Evolutionary conservation across 768 basidiomycete species (phyloP).

Genomic region (Mycena rosella): DNA sequence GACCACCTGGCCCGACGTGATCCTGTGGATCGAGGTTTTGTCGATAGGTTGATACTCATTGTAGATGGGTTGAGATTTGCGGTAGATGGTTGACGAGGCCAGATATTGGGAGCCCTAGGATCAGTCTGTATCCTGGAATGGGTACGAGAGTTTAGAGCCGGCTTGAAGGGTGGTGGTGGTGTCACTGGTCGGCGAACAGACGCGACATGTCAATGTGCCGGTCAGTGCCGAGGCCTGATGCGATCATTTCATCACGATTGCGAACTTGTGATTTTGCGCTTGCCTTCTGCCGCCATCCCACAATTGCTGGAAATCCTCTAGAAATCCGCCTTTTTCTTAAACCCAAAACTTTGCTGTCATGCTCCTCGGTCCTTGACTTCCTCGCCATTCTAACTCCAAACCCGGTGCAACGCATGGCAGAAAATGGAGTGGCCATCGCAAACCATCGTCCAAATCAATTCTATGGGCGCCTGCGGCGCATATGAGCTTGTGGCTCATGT

Average conservation of each 20-base stretch:
- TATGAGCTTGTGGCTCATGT: constrained; percentile 21
- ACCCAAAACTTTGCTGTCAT: constrained; percentile 10
- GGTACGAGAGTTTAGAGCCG: not conserved
- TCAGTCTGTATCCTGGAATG: not conserved
- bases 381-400: not conserved
- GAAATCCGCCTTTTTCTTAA: constrained; percentile 11
- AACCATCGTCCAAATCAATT: not conserved
- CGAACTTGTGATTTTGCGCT: too few species aligned
- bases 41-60: constrained; percentile 74
- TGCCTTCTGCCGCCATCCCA: too few species aligned
- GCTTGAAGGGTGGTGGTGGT: too few species aligned
- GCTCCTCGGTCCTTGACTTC: constrained; percentile 1
- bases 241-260: too few species aligned
- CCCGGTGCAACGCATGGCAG: constrained; percentile 18
- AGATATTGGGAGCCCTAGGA: not conserved
- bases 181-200: too few species aligned
- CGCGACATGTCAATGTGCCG: too few species aligned
- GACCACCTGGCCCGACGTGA: constrained; percentile 96
- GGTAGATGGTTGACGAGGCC: not conserved
- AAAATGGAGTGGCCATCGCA: constrained; percentile 10
- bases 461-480: constrained; percentile 5
- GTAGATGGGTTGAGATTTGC: not conserved
- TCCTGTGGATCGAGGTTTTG: constrained; percentile 80
- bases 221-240: too few species aligned
- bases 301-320: too few species aligned